A percentile compares a stretch with the other conserved stretches of the same genome.
These are phyloP conservation scores for Candida nanaspora DNA, from an alignment of 805 yeast species.

Conservation along the genomic window DNA sequence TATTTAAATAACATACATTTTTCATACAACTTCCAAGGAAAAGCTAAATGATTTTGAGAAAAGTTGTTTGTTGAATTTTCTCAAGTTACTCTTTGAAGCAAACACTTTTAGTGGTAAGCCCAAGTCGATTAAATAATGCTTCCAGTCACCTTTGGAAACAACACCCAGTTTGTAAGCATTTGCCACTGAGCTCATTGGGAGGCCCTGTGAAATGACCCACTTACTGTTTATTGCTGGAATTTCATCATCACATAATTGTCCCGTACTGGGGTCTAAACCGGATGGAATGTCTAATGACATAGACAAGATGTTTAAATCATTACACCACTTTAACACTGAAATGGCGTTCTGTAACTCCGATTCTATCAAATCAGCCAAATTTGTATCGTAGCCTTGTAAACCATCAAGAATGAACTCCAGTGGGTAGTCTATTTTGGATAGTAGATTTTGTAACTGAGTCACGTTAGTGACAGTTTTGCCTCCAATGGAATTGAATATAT, in stretches of 20 bases:
- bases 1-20: too few species aligned
- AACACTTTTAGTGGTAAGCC: constrained; percentile 61
- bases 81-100: constrained; percentile 30
- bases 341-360: constrained; percentile 33
- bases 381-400: constrained; percentile 75
- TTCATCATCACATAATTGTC: constrained; percentile 33
- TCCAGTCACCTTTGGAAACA: constrained; percentile 39
- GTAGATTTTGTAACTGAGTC: constrained; percentile 28
- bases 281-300: constrained; percentile 76
- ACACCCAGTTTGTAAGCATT: constrained; percentile 54
- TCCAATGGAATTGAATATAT: constrained; percentile 52
- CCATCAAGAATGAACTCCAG: constrained; percentile 79
- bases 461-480: constrained; percentile 51
- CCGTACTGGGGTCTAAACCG: constrained; percentile 81
- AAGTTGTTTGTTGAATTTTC: constrained; percentile 38
- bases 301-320: constrained; percentile 36
- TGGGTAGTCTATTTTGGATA: constrained; percentile 55
- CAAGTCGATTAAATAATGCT: constrained; percentile 58
- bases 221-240: constrained; percentile 33
- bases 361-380: constrained; percentile 48
- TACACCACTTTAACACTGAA: constrained; percentile 61
- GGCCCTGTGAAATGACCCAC: constrained; percentile 63
- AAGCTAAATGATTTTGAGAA: constrained; percentile 17
- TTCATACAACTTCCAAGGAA: constrained; percentile 11
- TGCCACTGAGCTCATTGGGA: constrained; percentile 59